Evolutionary conservation across 306 rosid species (phyloP).

Genomic region (Prunus dulcis): DNA sequence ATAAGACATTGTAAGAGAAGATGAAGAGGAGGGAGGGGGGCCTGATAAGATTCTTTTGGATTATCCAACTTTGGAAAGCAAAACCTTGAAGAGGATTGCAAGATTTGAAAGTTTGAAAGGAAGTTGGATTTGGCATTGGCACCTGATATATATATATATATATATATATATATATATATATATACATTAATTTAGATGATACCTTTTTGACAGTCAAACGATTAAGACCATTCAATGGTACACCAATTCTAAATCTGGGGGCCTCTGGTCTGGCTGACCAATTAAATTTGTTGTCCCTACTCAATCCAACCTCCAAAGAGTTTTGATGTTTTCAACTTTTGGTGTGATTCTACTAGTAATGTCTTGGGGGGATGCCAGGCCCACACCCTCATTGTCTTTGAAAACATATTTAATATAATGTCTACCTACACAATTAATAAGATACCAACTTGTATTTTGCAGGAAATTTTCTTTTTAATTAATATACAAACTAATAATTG

Average conservation of each 20-base stretch:
- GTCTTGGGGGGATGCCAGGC: too few relatives aligned
- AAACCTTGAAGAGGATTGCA: conserved; percentile 31
- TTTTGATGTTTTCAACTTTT: not conserved
- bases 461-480: too few relatives aligned
- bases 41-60: conserved; percentile 48
- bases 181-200: not conserved
- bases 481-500: too few relatives aligned
- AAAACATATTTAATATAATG: too few relatives aligned
- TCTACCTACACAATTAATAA: too few relatives aligned
- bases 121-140: conserved; percentile 28
- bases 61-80: conserved; percentile 36
- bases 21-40: conserved; percentile 23
- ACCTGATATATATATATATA: not conserved
- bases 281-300: conserved; percentile 26
- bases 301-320: conserved; percentile 24
- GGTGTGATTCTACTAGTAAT: not conserved
- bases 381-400: too few relatives aligned
- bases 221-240: conserved; percentile 20
- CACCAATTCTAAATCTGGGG: not conserved
- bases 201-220: conserved; percentile 20
- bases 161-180: not conserved
- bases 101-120: conserved; percentile 33
- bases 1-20: conserved; percentile 14
- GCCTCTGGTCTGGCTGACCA: not conserved
- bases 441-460: too few relatives aligned